Evolutionary conservation across 108 stramenopile genomes (phyloP), one percentile per base, ranked within the genome.

Genomic region (Nannochloropsis oceanica): DNA sequence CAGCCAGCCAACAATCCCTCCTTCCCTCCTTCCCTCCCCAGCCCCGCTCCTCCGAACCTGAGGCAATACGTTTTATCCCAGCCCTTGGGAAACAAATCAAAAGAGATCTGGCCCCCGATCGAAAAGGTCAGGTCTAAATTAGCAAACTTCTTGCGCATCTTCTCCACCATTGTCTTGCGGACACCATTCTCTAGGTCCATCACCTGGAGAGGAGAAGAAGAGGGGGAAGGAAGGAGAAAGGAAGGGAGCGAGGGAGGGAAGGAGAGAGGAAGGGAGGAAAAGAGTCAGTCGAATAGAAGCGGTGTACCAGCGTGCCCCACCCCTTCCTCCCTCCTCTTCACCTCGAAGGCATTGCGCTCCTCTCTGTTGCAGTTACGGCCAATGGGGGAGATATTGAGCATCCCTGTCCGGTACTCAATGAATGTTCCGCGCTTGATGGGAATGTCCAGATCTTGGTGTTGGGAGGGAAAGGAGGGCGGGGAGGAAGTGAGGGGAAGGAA

Each of bases 61-160:
- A 99, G 92, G 92, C 97, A 98, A 92, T 96, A 99, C 0, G 98
- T 99, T 94, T 99, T 99, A 92, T 99, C 97, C 99, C 99, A 99
- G 9, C 99, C 97, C 80, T 87, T 85, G 0, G 99, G 99, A 91
- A 99, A 99, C 44, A 95, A 92, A 91, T 99, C 99, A 85, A 99
- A 99, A 24, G 95, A 96, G 85, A 98, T 99, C 91, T 99, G 99
- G 34, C 99, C 99, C 8, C 99, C 99, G 86, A 99, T 98, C 43
- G 92, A 94, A 91, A 92, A 99, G 34, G 95, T 97, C 73, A 99
- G 92, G 90, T 94, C 89, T 79, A 97, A 87, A 44, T 85, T 82
- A 13, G 80, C 90, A 90, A 97, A 97, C 87, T 96, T 94, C 89
- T 93, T 93, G 85, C 89, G 91, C 96, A 98, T 97, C 81, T 94